A percentile compares a stretch with the other conserved stretches of the same genome.
phyloP scores from a whole-genome alignment of 352 stramenopile genomes.

The Pythium pyrilobum region DNA sequence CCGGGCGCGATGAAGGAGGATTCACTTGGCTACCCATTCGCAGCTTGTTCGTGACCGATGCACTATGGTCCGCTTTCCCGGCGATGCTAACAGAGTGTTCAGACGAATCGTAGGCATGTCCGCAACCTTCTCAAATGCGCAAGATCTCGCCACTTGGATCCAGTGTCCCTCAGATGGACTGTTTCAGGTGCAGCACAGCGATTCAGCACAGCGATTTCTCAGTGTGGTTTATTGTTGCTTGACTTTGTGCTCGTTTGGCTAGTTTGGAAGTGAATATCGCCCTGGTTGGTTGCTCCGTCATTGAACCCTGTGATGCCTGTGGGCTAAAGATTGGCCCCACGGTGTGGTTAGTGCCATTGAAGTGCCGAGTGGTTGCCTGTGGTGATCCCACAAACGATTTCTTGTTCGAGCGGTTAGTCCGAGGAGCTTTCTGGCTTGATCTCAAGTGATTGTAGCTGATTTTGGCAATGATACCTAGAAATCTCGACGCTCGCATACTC shows the following conservation, averaged over 20 bases:
- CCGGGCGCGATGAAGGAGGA: slow-evolving; percentile 5
- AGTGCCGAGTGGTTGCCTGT: slow-evolving; percentile 26
- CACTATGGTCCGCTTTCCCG: background rate
- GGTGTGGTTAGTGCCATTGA: slow-evolving; percentile 34
- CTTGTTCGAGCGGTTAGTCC: slow-evolving; percentile 29
- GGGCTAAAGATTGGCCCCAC: too few species aligned
- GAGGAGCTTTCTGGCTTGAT: background rate
- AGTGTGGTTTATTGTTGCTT: background rate
- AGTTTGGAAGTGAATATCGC: slow-evolving; percentile 43
- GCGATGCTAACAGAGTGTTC: background rate
- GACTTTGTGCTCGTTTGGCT: background rate
- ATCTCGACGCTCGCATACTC: slow-evolving; percentile 38
- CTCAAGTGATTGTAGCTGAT: background rate
- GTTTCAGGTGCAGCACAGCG: slow-evolving; percentile 4
- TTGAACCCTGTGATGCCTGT: background rate
- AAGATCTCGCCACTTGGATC: slow-evolving; percentile 29
- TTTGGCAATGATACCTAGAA: slow-evolving; percentile 18
- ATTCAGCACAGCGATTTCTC: background rate
- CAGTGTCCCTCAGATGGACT: slow-evolving; percentile 9
- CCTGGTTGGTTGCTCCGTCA: slow-evolving; percentile 16
- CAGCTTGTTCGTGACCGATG: slow-evolving; percentile 16
- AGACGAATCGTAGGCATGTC: slow-evolving; percentile 37
- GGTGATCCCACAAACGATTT: slow-evolving; percentile 21
- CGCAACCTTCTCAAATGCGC: slow-evolving; percentile 31
- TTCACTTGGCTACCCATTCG: slow-evolving; percentile 11